A percentile compares a stretch with the other conserved stretches of the same genome.
phyloP scores from a whole-genome alignment of 768 basidiomycete species.

The Chalciporus piperatus region DNA sequence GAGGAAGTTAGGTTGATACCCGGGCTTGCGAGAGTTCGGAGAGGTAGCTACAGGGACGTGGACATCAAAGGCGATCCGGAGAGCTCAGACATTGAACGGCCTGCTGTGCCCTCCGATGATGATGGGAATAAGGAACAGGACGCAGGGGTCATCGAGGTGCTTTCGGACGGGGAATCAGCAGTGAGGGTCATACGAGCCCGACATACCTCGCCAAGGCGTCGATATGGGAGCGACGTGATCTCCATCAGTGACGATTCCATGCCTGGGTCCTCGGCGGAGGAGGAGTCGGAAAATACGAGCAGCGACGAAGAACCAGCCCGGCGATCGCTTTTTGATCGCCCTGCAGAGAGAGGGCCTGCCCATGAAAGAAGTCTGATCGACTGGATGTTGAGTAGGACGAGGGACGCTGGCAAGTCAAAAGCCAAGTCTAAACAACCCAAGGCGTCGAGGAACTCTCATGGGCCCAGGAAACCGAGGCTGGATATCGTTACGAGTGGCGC shows the following conservation, averaged over 20 bases:
- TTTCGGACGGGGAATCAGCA: constrained; percentile 15
- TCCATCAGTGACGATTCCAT: constrained; percentile 21
- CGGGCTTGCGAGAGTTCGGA: constrained; percentile 48
- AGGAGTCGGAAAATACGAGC: constrained; percentile 10
- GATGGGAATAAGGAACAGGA: neutral
- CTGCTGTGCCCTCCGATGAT: neutral
- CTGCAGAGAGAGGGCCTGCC: constrained; percentile 20
- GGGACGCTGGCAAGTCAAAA: constrained; percentile 15
- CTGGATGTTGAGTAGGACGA: constrained; percentile 58
- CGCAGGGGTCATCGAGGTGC: constrained; percentile 1
- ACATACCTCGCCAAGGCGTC: neutral
- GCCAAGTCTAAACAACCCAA: constrained; percentile 13
- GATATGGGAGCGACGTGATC: constrained; percentile 16
- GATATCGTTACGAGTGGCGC: constrained; percentile 41
- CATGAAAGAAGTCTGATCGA: constrained; percentile 56
- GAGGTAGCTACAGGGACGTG: constrained; percentile 31
- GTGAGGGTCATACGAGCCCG: constrained; percentile 24
- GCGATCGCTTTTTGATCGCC: constrained; percentile 30
- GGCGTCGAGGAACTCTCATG: constrained; percentile 11
- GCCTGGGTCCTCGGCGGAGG: constrained; percentile 4
- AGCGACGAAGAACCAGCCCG: constrained; percentile 35
- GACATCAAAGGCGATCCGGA: constrained; percentile 64
- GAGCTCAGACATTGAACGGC: constrained; percentile 44
- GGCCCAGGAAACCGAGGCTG: constrained; percentile 15
- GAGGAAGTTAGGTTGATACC: constrained; percentile 44